phyloP scores from a whole-genome alignment of 495 filamentous ascomycete species.

The Penicillium flavigenum region DNA sequence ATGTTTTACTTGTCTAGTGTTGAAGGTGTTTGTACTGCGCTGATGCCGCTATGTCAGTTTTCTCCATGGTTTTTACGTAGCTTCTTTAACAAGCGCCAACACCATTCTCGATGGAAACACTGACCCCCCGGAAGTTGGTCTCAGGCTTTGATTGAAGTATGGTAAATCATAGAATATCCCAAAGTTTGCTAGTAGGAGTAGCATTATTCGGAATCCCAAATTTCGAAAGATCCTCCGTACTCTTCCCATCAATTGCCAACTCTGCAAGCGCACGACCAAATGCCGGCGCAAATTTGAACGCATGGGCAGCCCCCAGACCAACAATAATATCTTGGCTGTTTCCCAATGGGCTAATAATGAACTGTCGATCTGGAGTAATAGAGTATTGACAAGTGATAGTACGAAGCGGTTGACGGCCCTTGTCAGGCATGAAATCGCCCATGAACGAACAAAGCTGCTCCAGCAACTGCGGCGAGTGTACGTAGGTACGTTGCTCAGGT shows the following conservation, averaged over 20 bases:
- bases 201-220: constrained; percentile 19
- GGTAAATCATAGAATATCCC: not conserved
- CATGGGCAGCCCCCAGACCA: constrained; percentile 32
- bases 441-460: constrained; percentile 25
- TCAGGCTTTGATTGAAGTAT: not conserved
- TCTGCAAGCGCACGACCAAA: constrained; percentile 33
- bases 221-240: constrained; percentile 31
- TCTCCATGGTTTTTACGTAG: not conserved
- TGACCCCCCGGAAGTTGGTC: not conserved
- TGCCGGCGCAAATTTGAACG: constrained; percentile 34
- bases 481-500: constrained; percentile 31
- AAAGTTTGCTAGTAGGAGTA: constrained; percentile 15
- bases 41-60: not conserved
- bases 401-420: constrained; percentile 26
- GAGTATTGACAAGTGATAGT: constrained; percentile 34
- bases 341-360: constrained; percentile 30
- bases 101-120: not conserved
- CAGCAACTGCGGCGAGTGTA: constrained; percentile 25
- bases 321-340: constrained; percentile 29
- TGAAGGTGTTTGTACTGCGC: not conserved
- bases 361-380: constrained; percentile 31
- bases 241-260: constrained; percentile 31
- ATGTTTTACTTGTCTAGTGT: not conserved
- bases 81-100: not conserved
- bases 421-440: constrained; percentile 25